Evolutionary conservation across 2,329 filamentous ascomycete genomes (phyloP), one percentile per base, ranked within the genome.

Genomic region (Whalleya microplaca): DNA sequence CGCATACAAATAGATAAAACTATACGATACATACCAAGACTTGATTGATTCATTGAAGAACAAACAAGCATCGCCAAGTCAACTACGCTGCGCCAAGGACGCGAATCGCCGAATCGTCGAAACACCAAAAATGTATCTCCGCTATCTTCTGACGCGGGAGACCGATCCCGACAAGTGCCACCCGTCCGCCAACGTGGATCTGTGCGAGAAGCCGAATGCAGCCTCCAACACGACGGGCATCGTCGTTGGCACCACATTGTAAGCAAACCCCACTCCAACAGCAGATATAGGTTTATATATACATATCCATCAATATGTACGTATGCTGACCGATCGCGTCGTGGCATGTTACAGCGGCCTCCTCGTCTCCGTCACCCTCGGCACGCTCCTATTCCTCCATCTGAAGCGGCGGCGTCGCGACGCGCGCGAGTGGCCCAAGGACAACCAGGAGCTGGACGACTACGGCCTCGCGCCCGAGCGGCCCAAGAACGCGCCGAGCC

Each of bases 391-490:
- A n/a, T 55, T 64, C 29, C 46, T 71, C 8, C 67, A 71, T 51
- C n/a, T 69, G 19, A 60, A 67, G 16, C 63, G 63, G 23, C 55
- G 67, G 48, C 60, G 63, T 18, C 52, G 32, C 18, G 69, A 71
- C 54, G 51, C 64, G 54, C 41, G 43, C 20, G 69, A 71, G 42
- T 71, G 67, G 64, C 61, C 64, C 41, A 70, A 70, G 64, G 65
- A 63, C 55, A 65, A 64, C 51, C 67, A 71, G 37, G 69, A 71
- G 47, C 62, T 71, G 32, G 69, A 71, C 16, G 69, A 70, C 50
- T 71, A 71, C 56, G 69, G 69, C 23, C 44, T 70, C 20, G 62
- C 47, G 5, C 57, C 60, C 1, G 48, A 48, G 14, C 55, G 32
- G 32, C 32, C 32, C 32, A 37, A 37, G 32, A 37, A 37, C 32